These are phyloP conservation scores for Boletellus deceptivus DNA, from an alignment of 1,284 basidiomycete species.

Conservation along the genomic window DNA sequence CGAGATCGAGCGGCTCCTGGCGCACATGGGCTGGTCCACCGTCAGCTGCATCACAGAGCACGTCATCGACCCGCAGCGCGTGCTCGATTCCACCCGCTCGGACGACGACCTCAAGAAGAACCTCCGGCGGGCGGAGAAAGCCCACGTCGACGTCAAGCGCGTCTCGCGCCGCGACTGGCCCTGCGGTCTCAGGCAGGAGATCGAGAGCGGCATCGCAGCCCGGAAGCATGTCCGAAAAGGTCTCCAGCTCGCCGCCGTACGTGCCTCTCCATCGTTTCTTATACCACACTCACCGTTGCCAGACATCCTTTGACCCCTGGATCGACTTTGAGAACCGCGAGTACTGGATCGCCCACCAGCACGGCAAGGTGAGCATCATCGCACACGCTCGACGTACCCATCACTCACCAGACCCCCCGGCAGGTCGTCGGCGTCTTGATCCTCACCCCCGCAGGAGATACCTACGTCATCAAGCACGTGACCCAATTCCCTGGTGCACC, in stretches of 20 bases:
- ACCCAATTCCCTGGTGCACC: slow-evolving; percentile 45
- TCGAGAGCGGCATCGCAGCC: slow-evolving; percentile 40
- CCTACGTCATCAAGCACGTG: slow-evolving; percentile 48
- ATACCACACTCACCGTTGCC: neutral
- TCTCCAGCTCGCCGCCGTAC: slow-evolving; percentile 42
- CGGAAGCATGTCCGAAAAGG: slow-evolving; percentile 41
- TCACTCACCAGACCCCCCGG: neutral
- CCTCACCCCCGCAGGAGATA: slow-evolving; percentile 39
- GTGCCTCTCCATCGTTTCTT: neutral
- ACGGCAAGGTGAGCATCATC: slow-evolving; percentile 14
- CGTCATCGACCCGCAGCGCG: slow-evolving; percentile 39
- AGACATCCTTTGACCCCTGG: slow-evolving; percentile 45
- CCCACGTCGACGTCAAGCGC: slow-evolving; percentile 36
- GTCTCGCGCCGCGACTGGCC: slow-evolving; percentile 34
- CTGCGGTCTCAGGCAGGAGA: slow-evolving; percentile 32
- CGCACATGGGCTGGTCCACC: slow-evolving; percentile 36
- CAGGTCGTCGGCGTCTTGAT: slow-evolving; percentile 43
- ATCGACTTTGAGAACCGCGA: slow-evolving; percentile 42
- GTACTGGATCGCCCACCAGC: slow-evolving; percentile 43
- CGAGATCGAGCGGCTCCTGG: slow-evolving; percentile 39
- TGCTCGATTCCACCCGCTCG: slow-evolving; percentile 38
- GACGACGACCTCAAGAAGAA: slow-evolving; percentile 46
- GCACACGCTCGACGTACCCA: neutral
- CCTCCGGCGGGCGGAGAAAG: slow-evolving; percentile 40
- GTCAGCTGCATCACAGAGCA: slow-evolving; percentile 47